A percentile compares a stretch with the other conserved stretches of the same genome.
These are phyloP conservation scores for Chimonanthus salicifolius DNA, from an alignment of 164 flowering plant genomes.

Conservation along the genomic window DNA sequence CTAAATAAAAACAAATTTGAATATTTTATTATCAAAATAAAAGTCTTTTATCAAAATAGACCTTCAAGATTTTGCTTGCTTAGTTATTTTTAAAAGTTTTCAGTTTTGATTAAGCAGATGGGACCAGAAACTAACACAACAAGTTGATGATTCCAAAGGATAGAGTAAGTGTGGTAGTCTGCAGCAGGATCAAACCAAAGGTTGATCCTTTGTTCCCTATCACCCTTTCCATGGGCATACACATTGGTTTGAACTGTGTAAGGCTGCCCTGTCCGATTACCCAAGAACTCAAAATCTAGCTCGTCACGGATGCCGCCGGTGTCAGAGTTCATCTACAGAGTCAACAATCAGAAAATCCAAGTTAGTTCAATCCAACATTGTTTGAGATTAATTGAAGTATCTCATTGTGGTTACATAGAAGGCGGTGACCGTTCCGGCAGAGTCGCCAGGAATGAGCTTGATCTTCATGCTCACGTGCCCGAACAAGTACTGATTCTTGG, in stretches of 20 bases:
- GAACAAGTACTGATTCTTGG: constrained; percentile 43
- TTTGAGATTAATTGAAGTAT: not conserved
- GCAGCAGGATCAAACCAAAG: constrained; percentile 67
- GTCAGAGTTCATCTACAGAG: constrained; percentile 45
- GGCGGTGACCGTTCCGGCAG: constrained; percentile 70
- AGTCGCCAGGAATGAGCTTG: constrained; percentile 48
- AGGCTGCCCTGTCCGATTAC: constrained; percentile 34
- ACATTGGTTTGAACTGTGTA: constrained; percentile 62
- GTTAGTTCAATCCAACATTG: not conserved
- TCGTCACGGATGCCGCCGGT: constrained; percentile 42
- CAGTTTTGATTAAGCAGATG: not conserved
- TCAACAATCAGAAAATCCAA: not conserved
- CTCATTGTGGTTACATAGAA: constrained; percentile 34
- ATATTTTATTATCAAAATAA: too few relatives aligned
- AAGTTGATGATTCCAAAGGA: constrained; percentile 41
- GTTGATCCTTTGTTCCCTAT: constrained; percentile 53
- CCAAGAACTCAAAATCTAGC: constrained; percentile 35
- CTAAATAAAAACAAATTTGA: too few relatives aligned
- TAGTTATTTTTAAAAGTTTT: not conserved
- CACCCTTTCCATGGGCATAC: constrained; percentile 48
- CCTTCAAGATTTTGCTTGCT: too few relatives aligned
- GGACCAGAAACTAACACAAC: constrained; percentile 37
- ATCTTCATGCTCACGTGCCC: constrained; percentile 28
- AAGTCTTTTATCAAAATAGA: too few relatives aligned
- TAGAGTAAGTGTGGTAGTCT: constrained; percentile 44